A percentile compares a stretch with the other conserved stretches of the same genome.
Evolutionary conservation across 2,329 filamentous ascomycete species (phyloP).

Genomic region (Aspergillus texensis): DNA sequence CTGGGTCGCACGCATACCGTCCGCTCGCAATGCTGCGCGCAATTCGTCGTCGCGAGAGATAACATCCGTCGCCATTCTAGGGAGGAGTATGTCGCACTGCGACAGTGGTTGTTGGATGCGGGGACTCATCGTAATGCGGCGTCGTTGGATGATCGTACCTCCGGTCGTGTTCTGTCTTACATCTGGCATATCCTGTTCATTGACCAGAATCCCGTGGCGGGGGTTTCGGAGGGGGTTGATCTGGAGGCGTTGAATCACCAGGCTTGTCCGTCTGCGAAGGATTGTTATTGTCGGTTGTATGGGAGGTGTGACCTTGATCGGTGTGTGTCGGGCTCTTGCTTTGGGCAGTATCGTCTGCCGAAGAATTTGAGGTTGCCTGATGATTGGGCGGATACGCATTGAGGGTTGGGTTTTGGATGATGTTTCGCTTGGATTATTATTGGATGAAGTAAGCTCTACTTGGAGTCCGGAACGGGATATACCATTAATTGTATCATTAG

Average conservation of each 20-base stretch:
- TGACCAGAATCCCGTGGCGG: conserved; percentile 10
- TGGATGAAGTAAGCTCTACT: too few relatives aligned
- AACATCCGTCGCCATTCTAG: conserved; percentile 52
- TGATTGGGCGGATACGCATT: conserved; percentile 36
- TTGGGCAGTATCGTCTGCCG: conserved; percentile 45
- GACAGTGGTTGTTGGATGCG: conserved; percentile 57
- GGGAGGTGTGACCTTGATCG: conserved; percentile 40
- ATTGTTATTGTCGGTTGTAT: conserved; percentile 51
- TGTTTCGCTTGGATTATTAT: too few relatives aligned
- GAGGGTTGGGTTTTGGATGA: not conserved
- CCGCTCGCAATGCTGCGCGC: conserved; percentile 57
- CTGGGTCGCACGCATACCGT: conserved; percentile 40
- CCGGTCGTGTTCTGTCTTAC: conserved; percentile 53
- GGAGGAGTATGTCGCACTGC: conserved; percentile 55
- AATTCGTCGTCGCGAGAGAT: conserved; percentile 56
- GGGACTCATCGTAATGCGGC: conserved; percentile 30
- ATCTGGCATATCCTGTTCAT: conserved; percentile 55
- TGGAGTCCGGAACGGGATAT: not conserved
- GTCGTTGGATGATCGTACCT: conserved; percentile 46
- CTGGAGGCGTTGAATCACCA: conserved; percentile 41
- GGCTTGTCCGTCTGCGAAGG: conserved; percentile 41
- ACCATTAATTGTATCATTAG: not conserved
- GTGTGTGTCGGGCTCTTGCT: conserved; percentile 38
- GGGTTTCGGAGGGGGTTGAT: conserved; percentile 27
- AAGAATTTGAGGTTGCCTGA: conserved; percentile 40